Conservation (phyloP, 2,329 filamentous ascomycete species). For the Scleromitrula shiraiana region DNA sequence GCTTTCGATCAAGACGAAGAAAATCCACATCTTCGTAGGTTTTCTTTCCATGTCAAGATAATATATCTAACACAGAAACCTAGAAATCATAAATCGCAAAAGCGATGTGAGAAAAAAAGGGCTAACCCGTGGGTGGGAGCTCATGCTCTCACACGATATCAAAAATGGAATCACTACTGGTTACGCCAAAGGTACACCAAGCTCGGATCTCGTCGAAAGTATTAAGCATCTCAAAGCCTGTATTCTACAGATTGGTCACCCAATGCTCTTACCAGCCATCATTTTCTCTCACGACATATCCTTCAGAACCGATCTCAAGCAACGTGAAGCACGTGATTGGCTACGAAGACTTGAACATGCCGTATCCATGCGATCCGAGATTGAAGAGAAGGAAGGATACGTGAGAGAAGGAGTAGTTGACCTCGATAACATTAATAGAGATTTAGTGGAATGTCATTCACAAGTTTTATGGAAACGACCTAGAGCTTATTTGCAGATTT, state of each 20-base stretch:
- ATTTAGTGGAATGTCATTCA: slow-evolving; percentile 55
- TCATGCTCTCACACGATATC: slow-evolving; percentile 53
- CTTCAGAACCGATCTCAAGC: slow-evolving; percentile 48
- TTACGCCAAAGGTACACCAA: slow-evolving; percentile 52
- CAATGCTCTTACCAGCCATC: slow-evolving; percentile 50
- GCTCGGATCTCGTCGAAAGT: slow-evolving; percentile 43
- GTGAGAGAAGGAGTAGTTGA: slow-evolving; percentile 45
- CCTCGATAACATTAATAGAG: slow-evolving; percentile 51
- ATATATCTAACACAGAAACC: not conserved
- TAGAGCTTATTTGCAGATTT: slow-evolving; percentile 49
- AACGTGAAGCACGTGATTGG: slow-evolving; percentile 56
- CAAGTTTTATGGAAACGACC: slow-evolving; percentile 57
- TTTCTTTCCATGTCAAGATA: not conserved
- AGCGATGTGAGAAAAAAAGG: slow-evolving; percentile 60
- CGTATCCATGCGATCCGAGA: slow-evolving; percentile 43
- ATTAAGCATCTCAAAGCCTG: slow-evolving; percentile 45
- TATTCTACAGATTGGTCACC: slow-evolving; percentile 44
- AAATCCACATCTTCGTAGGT: slow-evolving; percentile 48
- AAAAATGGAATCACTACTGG: slow-evolving; percentile 48
- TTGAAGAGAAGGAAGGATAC: slow-evolving; percentile 39
- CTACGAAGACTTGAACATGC: slow-evolving; percentile 53
- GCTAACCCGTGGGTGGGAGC: slow-evolving; percentile 55
- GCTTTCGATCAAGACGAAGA: slow-evolving; percentile 47
- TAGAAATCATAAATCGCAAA: slow-evolving; percentile 55
- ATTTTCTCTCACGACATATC: slow-evolving; percentile 52